Conservation (phyloP, 2,329 filamentous ascomycete species). For the Fusarium domesticum region DNA sequence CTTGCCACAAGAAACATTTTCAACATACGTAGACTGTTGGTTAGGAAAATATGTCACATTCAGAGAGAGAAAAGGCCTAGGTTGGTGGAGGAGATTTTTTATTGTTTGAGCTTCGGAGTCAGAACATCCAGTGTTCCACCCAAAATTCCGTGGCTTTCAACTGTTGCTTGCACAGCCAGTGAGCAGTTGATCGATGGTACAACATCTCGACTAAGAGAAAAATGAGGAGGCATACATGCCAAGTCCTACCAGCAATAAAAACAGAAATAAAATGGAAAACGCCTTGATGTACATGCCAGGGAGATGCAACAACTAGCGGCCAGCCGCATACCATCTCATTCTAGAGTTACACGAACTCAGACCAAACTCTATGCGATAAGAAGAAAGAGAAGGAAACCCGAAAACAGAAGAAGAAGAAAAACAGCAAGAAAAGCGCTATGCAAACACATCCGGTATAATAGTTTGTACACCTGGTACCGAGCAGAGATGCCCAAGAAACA, state of each 20-base stretch:
- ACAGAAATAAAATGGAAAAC: conserved; percentile 6
- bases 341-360: neutral
- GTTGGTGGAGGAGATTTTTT: neutral
- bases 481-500: neutral
- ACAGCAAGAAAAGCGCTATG: too few species aligned
- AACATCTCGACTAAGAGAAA: conserved; percentile 6
- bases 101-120: neutral
- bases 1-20: too few species aligned
- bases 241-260: neutral
- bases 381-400: neutral
- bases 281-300: conserved; percentile 9
- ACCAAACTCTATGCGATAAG: neutral
- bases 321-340: conserved; percentile 16
- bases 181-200: conserved; percentile 15
- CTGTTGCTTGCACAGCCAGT: conserved; percentile 22
- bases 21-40: too few species aligned
- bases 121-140: conserved; percentile 16
- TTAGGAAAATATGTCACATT: too few species aligned
- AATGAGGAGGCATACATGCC: conserved; percentile 1
- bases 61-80: too few species aligned
- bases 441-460: neutral
- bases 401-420: too few species aligned
- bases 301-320: conserved; percentile 14
- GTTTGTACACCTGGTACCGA: neutral
- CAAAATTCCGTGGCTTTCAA: neutral